Base-by-base conservation (phyloP, 768 basidiomycete species). In the Cyclocybe aegerita region DNA sequence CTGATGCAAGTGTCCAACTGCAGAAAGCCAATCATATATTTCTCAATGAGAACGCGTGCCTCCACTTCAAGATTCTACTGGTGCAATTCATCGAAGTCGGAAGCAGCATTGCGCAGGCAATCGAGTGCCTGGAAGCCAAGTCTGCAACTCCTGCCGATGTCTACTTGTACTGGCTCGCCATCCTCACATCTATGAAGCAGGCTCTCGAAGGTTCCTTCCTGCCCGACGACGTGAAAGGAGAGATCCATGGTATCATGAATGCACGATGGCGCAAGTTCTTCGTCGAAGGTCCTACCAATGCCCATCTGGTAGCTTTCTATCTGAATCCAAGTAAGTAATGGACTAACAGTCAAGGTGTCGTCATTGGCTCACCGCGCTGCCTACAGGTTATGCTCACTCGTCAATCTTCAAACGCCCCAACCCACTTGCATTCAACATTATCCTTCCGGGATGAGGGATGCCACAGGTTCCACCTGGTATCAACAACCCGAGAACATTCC, bases 131-230 rank as follows among this genome's bases (percentile, higher is more conserved):
- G 0, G 70, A 72, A 50, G 65, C 68, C 0, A 51, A 56, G 7
- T 34, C 55, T 4, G 40, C 63, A 0, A 69, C 52, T 2, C 55
- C 61, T 0, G 70, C 62, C 9, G 65, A 71, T 53, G 64, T 71
- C 9, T 71, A 66, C 48, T 51, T 67, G 2, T 71, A 70, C 44
- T 71, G 68, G 68, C 61, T 72, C 4, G 70, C 69, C 2, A 47
- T 69, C 9, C 34, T 68, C 7, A 59, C 63, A 4, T 30, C 53
- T 4, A 43, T 67, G 15, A 55, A 57, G 29, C 39, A 61, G 4
- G 37, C 48, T 9, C 52, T 63, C 9, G 23, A 57, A 16, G 49
- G 58, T 31, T 50, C 37, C 7, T 39, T 29, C 6, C 41, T 62
- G 9, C 62, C 62, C 0, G 47, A 57, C 38, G 46, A 60, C 3